Percentiles rank a stretch among this genome's conserved stretches.
Evolutionary conservation across 2,329 filamentous ascomycete species (phyloP).

Genomic region (Epichloe glyceriae): DNA sequence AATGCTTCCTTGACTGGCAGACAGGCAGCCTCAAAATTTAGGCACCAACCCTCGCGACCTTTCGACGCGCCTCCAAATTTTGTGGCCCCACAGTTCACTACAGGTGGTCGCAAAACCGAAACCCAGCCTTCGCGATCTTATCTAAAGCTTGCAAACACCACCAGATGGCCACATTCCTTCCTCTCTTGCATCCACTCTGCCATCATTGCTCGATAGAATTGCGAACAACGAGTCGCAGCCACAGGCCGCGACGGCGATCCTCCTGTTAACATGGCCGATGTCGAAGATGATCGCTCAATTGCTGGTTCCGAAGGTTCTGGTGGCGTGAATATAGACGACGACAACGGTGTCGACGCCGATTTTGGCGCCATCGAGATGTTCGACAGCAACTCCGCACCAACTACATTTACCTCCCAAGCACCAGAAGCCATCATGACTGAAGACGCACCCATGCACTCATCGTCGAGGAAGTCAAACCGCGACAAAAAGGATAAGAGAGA

Average conservation of each 20-base stretch:
- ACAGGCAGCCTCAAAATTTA: constrained; percentile 8
- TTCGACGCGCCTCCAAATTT: constrained; percentile 7
- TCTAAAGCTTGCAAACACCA: constrained; percentile 18
- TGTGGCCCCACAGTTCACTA: constrained; percentile 14
- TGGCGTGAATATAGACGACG: constrained; percentile 10
- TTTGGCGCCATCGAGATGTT: constrained; percentile 26
- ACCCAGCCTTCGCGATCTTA: constrained; percentile 4
- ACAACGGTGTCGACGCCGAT: constrained; percentile 16
- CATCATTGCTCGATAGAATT: constrained; percentile 16
- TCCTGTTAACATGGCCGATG: constrained; percentile 12
- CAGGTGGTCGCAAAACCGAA: constrained; percentile 2
- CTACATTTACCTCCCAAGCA: constrained; percentile 19
- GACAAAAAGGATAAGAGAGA: constrained; percentile 20
- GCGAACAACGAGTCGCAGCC: constrained; percentile 2
- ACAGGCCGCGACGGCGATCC: constrained; percentile 1
- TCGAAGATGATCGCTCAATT: constrained; percentile 10
- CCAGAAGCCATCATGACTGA: constrained; percentile 20
- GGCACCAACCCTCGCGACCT: constrained; percentile 7
- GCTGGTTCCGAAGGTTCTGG: constrained; percentile 15
- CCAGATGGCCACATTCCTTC: constrained; percentile 22
- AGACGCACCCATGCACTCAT: constrained; percentile 8
- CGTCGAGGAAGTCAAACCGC: constrained; percentile 17
- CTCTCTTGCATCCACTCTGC: constrained; percentile 19
- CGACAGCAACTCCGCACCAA: constrained; percentile 22
- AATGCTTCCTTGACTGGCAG: background rate